A percentile compares a stretch with the other conserved stretches of the same genome.
Conservation (phyloP, 352 stramenopile species). For the Phytophthora ramorum region DNA sequence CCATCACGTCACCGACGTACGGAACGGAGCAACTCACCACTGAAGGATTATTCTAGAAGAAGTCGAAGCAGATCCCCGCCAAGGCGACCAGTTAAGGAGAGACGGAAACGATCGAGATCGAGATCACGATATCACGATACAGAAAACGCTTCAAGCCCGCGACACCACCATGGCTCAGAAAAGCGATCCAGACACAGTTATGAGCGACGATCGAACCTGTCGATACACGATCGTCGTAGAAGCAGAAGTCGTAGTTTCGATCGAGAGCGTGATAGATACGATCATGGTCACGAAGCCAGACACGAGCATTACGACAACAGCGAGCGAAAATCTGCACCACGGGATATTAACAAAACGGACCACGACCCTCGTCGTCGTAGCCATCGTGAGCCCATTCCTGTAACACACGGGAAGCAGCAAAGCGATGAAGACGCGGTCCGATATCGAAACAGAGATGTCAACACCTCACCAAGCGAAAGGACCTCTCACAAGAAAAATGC, state of each 20-base stretch:
- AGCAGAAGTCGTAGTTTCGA: conserved; percentile 9
- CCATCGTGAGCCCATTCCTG: background rate
- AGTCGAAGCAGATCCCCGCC: conserved; percentile 27
- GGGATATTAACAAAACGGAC: background rate
- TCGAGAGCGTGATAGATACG: background rate
- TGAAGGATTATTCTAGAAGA: conserved; percentile 11
- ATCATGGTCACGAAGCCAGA: background rate
- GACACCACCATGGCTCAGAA: conserved; percentile 3
- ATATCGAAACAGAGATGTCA: background rate
- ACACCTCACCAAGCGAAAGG: background rate
- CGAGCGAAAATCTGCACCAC: background rate
- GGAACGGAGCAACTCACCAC: conserved; percentile 10
- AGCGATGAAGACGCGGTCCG: background rate
- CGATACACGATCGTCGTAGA: background rate
- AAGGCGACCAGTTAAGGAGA: conserved; percentile 9
- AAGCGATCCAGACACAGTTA: background rate
- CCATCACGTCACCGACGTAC: conserved; percentile 5
- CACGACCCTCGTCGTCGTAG: background rate
- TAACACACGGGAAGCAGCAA: background rate
- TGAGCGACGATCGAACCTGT: background rate
- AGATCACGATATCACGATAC: conserved; percentile 13
- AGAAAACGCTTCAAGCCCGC: conserved; percentile 1
- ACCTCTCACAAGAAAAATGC: background rate
- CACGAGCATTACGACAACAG: background rate
- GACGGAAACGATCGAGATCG: conserved; percentile 10